phyloP scores from a whole-genome alignment of 2,329 filamentous ascomycete genomes.

The Fusarium citri region DNA sequence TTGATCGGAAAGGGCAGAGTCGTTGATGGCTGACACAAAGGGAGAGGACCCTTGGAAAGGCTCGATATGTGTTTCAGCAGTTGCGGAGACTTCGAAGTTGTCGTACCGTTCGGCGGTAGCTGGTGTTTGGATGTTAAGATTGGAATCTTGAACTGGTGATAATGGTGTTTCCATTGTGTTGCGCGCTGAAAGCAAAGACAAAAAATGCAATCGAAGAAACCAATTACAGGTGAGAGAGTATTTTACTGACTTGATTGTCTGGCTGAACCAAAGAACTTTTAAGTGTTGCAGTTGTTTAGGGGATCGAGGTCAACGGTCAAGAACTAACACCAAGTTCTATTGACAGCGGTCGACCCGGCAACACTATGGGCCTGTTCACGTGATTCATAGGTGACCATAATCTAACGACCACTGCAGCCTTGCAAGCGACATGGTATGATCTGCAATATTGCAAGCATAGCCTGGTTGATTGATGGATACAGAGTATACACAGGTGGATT shows the following conservation, averaged over 20 bases:
- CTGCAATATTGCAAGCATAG: neutral
- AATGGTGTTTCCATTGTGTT: conserved; percentile 46
- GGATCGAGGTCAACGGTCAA: conserved; percentile 25
- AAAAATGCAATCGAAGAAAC: conserved; percentile 21
- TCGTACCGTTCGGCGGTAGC: conserved; percentile 38
- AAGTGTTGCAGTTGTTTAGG: conserved; percentile 29
- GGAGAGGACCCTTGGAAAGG: conserved; percentile 43
- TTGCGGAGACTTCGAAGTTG: conserved; percentile 37
- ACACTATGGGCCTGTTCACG: conserved; percentile 28
- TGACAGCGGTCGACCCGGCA: conserved; percentile 38
- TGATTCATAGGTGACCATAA: neutral
- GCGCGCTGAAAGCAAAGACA: conserved; percentile 34
- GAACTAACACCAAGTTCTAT: conserved; percentile 27
- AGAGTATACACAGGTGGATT: neutral
- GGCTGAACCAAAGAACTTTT: conserved; percentile 14
- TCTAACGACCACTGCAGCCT: conserved; percentile 1
- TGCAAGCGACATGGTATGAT: conserved; percentile 8
- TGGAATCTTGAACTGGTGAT: conserved; percentile 42
- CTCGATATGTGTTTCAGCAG: conserved; percentile 29
- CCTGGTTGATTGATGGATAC: neutral
- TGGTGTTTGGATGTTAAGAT: conserved; percentile 46
- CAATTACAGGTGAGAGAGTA: conserved; percentile 2
- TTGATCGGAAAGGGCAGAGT: conserved; percentile 52
- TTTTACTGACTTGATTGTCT: conserved; percentile 10
- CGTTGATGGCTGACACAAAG: conserved; percentile 48